These are phyloP conservation scores for Thalassia testudinum DNA, from an alignment of 116 monocot species.

Conservation along the genomic window DNA sequence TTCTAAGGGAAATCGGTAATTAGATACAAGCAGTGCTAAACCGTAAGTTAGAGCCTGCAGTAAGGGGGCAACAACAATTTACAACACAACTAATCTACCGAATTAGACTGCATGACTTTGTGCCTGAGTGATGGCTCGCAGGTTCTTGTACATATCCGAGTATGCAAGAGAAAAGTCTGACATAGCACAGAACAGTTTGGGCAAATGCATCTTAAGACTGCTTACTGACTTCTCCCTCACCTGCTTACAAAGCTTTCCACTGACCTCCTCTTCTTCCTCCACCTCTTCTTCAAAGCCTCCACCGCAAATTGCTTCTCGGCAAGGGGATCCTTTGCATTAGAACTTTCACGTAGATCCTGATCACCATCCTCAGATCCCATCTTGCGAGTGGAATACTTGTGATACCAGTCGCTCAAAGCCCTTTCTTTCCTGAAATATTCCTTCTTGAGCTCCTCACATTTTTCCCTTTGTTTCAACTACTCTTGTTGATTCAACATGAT, in stretches of 20 bases:
- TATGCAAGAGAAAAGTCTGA: constrained; percentile 46
- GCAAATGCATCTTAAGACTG: constrained; percentile 65
- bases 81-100: no score
- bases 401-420: constrained; percentile 62
- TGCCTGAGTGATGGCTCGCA: constrained; percentile 21
- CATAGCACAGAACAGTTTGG: constrained; percentile 66
- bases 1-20: no score
- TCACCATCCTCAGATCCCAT: constrained; percentile 8
- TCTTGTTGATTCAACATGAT: constrained; percentile 49
- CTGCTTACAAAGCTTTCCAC: constrained; percentile 40
- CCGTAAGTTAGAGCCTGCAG: no score
- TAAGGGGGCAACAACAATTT: no score
- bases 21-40: no score
- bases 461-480: constrained; percentile 47
- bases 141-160: constrained; percentile 42
- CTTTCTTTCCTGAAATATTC: constrained; percentile 31
- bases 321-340: constrained; percentile 25
- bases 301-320: constrained; percentile 40
- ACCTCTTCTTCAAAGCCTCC: constrained; percentile 44
- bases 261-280: constrained; percentile 38
- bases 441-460: constrained; percentile 26
- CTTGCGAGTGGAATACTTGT: constrained; percentile 17
- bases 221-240: constrained; percentile 68
- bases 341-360: constrained; percentile 16
- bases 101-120: no score